Base-by-base conservation (phyloP, 345 rosid species). In the Erysimum cheiranthoides region DNA sequence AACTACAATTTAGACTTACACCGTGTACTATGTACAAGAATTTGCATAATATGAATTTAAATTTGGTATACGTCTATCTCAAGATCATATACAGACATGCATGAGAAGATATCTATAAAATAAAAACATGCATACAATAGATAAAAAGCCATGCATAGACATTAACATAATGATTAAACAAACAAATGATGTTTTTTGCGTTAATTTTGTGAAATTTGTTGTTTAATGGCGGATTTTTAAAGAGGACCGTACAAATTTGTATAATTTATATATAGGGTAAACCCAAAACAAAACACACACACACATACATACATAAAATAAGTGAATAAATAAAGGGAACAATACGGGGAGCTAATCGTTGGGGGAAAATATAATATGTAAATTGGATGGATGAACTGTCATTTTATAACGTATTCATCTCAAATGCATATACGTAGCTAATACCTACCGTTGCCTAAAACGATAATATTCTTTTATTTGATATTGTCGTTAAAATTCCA, bases 301-400 rank as follows among this genome's bases (percentile, higher is more conserved):
- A 73, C 9, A 27, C 32, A 21, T 28, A 65, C 18, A 21, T 38
- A 42, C 21, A 36, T 17, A 13, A 54, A 72, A 13, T 2, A 32
- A n/a, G 61, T 50, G 7, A 38, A 73, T 63, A 73, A 40, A 40
- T 40, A 39, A 73, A 63, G 16, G 62, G 46, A 63, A 73, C 32
- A 62, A 42, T 69, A 56, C 50, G 66, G 45, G 34, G 14, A 65
- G 78, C 30, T 49, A 38, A 71, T 61, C 39, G 49, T 39, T 32
- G 18, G 18, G 43, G 52, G 35, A 14, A 32, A 21, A 21, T 21
- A 14, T 53, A 65, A 56, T 65, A 74, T 45, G 58, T 45, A 66
- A 74, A 74, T 56, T 56, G 17, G 17, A 65, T 57, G 78, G 72
- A 45, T 66, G 50, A 74, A 46, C 66, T 74, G 66, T 65, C 65